A percentile compares a stretch with the other conserved stretches of the same genome.
Conservation (phyloP, 768 basidiomycete genomes). For the Phaeotremella skinneri region DNA sequence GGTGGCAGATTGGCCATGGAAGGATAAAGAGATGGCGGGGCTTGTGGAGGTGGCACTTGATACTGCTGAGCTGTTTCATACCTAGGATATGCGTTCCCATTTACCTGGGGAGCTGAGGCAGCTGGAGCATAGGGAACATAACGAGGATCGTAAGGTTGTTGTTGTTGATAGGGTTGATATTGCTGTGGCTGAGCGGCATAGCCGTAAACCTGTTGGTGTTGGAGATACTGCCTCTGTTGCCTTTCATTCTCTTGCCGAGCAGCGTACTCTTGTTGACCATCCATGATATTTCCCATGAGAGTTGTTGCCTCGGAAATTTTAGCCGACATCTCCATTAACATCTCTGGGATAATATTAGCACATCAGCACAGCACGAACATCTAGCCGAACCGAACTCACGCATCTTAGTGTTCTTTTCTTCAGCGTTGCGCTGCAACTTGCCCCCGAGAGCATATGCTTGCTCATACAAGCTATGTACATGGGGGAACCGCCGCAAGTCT, state of each 20-base stretch:
- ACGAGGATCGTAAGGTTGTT: conserved; percentile 19
- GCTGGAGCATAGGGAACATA: background rate
- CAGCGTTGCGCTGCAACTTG: conserved; percentile 76
- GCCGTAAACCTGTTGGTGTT: conserved; percentile 15
- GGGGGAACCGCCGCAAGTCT: conserved; percentile 77
- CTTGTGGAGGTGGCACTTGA: conserved; percentile 18
- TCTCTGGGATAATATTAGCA: conserved; percentile 58
- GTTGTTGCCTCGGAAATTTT: conserved; percentile 89
- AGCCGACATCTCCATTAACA: conserved; percentile 89
- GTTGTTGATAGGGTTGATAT: conserved; percentile 34
- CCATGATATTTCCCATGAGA: conserved; percentile 82
- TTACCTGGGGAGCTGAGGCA: background rate
- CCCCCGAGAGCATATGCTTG: conserved; percentile 74
- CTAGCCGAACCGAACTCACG: conserved; percentile 56
- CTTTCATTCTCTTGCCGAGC: conserved; percentile 40
- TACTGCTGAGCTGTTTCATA: conserved; percentile 21
- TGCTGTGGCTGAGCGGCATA: conserved; percentile 15
- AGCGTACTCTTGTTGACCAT: conserved; percentile 63
- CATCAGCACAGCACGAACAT: background rate
- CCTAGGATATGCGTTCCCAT: conserved; percentile 14
- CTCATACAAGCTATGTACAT: conserved; percentile 78
- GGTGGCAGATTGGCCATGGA: conserved; percentile 32
- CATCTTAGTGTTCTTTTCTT: conserved; percentile 82
- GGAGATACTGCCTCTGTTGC: conserved; percentile 39
- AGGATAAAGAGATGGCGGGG: conserved; percentile 33